Conservation (phyloP, 495 filamentous ascomycete genomes). For the Podospora australis region DNA sequence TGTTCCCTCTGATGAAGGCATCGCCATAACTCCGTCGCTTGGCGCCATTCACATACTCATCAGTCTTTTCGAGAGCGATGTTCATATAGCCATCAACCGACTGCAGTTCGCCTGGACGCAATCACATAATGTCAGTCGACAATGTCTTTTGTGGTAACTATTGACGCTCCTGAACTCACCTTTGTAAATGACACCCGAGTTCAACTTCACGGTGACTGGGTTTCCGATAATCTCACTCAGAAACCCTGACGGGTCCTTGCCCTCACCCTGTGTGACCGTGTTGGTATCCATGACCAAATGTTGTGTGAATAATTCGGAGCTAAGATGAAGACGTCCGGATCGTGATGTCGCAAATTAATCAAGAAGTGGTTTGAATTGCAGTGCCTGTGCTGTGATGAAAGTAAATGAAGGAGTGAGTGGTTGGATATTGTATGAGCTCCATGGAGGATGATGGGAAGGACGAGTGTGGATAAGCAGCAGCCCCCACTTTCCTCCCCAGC, state of each 20-base stretch:
- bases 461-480: too few species aligned
- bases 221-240: constrained; percentile 87
- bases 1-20: constrained; percentile 94
- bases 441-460: too few species aligned
- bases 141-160: not conserved
- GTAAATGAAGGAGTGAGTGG: too few species aligned
- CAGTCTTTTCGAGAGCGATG: constrained; percentile 89
- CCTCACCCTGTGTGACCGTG: constrained; percentile 50
- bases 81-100: constrained; percentile 99
- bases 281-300: constrained; percentile 70
- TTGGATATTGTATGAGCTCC: too few species aligned
- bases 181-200: constrained; percentile 93
- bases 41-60: constrained; percentile 81
- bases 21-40: constrained; percentile 81
- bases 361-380: too few species aligned
- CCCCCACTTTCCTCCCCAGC: too few species aligned
- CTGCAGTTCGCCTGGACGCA: constrained; percentile 89
- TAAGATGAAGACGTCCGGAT: too few species aligned
- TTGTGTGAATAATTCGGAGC: too few species aligned
- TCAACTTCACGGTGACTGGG: constrained; percentile 88
- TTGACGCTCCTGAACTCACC: constrained; percentile 44
- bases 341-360: too few species aligned
- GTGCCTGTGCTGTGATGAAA: too few species aligned
- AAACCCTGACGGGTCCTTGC: constrained; percentile 85
- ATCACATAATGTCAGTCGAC: constrained; percentile 4